phyloP scores from a whole-genome alignment of 768 basidiomycete genomes.

The Dacryopinax primogenitus region DNA sequence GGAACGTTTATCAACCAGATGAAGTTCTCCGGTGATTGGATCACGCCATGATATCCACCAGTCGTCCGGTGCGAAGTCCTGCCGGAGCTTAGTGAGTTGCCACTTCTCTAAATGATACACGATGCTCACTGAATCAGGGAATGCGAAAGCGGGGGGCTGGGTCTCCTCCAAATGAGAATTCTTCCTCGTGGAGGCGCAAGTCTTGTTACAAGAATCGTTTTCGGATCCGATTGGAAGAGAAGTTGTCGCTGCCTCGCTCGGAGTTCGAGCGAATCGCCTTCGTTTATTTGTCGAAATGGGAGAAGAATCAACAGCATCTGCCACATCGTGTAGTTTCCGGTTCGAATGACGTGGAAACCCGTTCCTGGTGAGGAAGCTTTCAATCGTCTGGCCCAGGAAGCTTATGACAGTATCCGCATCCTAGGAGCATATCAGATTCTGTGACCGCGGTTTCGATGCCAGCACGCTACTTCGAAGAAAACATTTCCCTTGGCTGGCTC shows the following conservation, averaged over 20 bases:
- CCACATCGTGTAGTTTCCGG: background rate
- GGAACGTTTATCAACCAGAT: constrained; percentile 52
- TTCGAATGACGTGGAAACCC: background rate
- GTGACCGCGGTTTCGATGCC: constrained; percentile 11
- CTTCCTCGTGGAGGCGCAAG: background rate
- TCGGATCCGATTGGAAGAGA: background rate
- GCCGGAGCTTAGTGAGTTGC: background rate
- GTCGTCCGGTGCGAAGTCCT: background rate
- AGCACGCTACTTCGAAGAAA: constrained; percentile 46
- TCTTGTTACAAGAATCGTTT: background rate
- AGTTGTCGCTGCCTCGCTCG: background rate
- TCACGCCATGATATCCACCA: constrained; percentile 40
- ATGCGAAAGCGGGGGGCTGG: background rate
- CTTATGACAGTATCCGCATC: constrained; percentile 42
- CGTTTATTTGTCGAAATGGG: background rate
- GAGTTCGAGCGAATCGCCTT: background rate
- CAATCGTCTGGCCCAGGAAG: constrained; percentile 32
- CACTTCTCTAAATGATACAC: background rate
- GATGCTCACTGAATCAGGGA: background rate
- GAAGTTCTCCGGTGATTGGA: constrained; percentile 44
- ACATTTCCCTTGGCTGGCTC: constrained; percentile 65
- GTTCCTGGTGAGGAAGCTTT: constrained; percentile 9
- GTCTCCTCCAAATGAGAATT: background rate
- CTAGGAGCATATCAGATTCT: constrained; percentile 28
- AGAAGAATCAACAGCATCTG: background rate